phyloP scores from a whole-genome alignment of 768 basidiomycete species.

The Suillus decipiens region DNA sequence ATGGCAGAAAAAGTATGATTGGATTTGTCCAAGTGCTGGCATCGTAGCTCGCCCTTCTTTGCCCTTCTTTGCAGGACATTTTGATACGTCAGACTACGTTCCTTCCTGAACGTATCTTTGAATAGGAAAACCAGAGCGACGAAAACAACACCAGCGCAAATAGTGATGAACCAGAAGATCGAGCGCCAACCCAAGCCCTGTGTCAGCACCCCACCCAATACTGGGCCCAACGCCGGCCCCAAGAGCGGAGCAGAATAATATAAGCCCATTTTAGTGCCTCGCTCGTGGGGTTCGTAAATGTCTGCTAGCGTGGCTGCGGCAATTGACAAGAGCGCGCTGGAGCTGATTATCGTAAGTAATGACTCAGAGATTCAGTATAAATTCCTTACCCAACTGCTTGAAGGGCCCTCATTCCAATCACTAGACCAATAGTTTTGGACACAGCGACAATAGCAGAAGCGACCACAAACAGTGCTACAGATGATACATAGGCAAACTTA shows the following conservation, averaged over 20 bases:
- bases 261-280: constrained; percentile 75
- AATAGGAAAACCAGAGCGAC: constrained; percentile 62
- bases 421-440: constrained; percentile 51
- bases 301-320: constrained; percentile 76
- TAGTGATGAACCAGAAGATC: constrained; percentile 78
- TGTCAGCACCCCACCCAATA: constrained; percentile 62
- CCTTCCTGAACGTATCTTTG: constrained; percentile 75
- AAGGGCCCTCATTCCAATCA: constrained; percentile 69
- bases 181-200: constrained; percentile 72
- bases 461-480: constrained; percentile 52
- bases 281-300: constrained; percentile 66
- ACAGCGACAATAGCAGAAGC: constrained; percentile 62
- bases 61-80: constrained; percentile 50
- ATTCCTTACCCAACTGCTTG: constrained; percentile 59
- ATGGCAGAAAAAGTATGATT: constrained; percentile 5
- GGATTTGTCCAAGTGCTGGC: constrained; percentile 20
- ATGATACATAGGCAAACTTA: constrained; percentile 58
- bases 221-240: constrained; percentile 33
- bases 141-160: constrained; percentile 53
- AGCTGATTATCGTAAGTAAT: constrained; percentile 34
- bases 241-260: constrained; percentile 76
- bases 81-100: constrained; percentile 79
- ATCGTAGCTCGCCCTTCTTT: constrained; percentile 21
- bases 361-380: neutral
- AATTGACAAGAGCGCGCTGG: constrained; percentile 62